Evolutionary conservation across 2,329 filamentous ascomycete species (phyloP), one percentile per base, ranked within the genome.

Genomic region (Alternaria atra): DNA sequence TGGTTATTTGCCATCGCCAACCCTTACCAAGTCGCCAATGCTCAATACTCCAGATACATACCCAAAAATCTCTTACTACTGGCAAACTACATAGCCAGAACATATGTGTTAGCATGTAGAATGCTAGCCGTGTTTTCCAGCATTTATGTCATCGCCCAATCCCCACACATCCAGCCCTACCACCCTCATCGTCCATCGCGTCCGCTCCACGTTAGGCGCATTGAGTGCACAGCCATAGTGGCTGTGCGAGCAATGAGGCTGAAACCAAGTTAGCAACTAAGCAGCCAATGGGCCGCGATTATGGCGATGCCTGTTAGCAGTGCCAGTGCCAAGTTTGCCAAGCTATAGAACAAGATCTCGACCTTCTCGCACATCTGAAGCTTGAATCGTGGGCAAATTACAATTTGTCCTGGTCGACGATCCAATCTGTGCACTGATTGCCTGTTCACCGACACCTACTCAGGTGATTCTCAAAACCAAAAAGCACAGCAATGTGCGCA

Each of bases 331-430:
- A 50, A 50, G 23, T 30, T 23, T 50, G 46, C 46, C 46, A 50
- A 50, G 46, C 23, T 30, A 30, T 3, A 35, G 46, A 50, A 35
- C 30, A 50, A 50, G 46, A 50, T 50, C 46, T 50, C 46, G 46
- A 50, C 46, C 46, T 42, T 15, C 3, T 42, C 6, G 39, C 39
- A 15, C 39, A 35, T 20, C 46, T 48, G 46, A 48, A 32, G 46
- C 46, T 48, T 48, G 46, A 25, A 17, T 50, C 32, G 10, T 34
- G 17, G 30, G 46, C 46, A 30, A 35, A 50, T 50, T 50, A 25
- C 30, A 35, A 13, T 50, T 50, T 50, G 13, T 50, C 46, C n/a
- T 25, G 23, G 46, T 34, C 20, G 46, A 23, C 46, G 46, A 50
- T 50, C 46, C 20, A 25, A 50, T 35, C 30, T 35, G 8, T 23